Evolutionary conservation across 1,139 yeast species (phyloP).

Genomic region (Saccharomyces hybrid): DNA sequence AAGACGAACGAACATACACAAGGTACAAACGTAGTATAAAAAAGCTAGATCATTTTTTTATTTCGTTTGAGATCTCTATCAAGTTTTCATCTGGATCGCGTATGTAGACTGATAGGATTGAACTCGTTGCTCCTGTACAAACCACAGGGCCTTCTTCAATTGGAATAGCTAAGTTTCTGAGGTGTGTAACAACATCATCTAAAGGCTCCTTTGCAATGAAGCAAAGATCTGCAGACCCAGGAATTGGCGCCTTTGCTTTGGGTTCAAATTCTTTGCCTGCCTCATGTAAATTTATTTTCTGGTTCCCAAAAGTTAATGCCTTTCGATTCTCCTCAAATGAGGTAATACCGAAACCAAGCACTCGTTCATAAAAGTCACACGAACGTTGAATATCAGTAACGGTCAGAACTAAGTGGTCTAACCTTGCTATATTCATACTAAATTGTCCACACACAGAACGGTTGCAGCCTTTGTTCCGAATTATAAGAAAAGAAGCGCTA

Average conservation of each 20-base stretch:
- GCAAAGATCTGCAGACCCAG: background rate
- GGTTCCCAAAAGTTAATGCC: background rate
- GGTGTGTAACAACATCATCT: background rate
- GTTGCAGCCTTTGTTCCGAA: too few relatives aligned
- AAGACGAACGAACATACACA: too few relatives aligned
- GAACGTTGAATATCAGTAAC: background rate
- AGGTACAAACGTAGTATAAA: too few relatives aligned
- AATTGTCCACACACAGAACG: background rate
- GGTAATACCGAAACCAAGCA: background rate
- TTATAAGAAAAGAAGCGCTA: too few relatives aligned
- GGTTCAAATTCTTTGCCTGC: background rate
- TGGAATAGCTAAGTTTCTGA: background rate
- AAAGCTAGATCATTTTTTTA: background rate
- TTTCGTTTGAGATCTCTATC: background rate
- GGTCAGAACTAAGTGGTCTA: background rate
- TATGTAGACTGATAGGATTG: background rate
- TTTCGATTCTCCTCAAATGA: background rate
- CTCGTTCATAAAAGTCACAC: background rate
- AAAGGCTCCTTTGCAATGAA: background rate
- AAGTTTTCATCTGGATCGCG: background rate
- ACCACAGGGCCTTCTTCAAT: background rate
- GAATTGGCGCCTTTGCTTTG: background rate
- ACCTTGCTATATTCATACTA: background rate
- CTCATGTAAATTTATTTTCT: background rate
- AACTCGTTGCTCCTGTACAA: background rate